A percentile compares a stretch with the other conserved stretches of the same genome.
phyloP scores from a whole-genome alignment of 352 stramenopile genomes.

The Globisporangium barbulae region DNA sequence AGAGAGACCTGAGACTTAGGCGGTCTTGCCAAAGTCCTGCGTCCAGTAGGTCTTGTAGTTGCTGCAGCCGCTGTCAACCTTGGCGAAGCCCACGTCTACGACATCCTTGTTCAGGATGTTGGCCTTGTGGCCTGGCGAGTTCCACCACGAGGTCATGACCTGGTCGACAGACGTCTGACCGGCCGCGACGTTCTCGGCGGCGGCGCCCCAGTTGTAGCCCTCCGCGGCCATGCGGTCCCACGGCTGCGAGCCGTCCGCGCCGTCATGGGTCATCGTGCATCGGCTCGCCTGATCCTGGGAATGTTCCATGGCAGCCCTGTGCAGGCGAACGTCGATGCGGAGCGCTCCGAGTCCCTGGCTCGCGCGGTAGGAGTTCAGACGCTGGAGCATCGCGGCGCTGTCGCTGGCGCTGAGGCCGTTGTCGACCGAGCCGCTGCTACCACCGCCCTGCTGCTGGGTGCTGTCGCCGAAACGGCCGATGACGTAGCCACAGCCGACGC shows the following conservation, averaged over 20 bases:
- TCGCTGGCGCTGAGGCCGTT: conserved; percentile 36
- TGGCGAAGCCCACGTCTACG: conserved; percentile 17
- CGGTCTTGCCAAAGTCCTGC: conserved; percentile 18
- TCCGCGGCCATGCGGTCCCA: conserved; percentile 34
- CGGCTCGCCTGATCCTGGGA: conserved; percentile 38
- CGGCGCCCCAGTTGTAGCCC: conserved; percentile 36
- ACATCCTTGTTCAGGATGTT: conserved; percentile 42
- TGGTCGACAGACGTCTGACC: conserved; percentile 31
- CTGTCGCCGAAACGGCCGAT: conserved; percentile 29
- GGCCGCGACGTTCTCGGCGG: conserved; percentile 53
- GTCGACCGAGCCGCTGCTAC: conserved; percentile 10
- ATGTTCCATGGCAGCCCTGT: conserved; percentile 33
- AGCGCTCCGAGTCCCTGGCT: conserved; percentile 33
- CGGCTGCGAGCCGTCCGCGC: conserved; percentile 31
- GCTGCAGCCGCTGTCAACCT: conserved; percentile 17
- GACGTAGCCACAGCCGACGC: conserved; percentile 38
- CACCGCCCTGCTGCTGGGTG: conserved; percentile 5
- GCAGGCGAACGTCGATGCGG: conserved; percentile 35
- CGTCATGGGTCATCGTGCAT: conserved; percentile 47
- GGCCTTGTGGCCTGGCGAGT: conserved; percentile 39
- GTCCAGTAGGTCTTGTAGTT: conserved; percentile 22
- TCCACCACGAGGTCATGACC: conserved; percentile 56
- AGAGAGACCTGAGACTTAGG: not conserved
- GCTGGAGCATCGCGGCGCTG: conserved; percentile 37
- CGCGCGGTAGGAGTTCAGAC: conserved; percentile 48